Base-by-base conservation (phyloP, 805 yeast species). In the Saccharomycopsis javanensis region DNA sequence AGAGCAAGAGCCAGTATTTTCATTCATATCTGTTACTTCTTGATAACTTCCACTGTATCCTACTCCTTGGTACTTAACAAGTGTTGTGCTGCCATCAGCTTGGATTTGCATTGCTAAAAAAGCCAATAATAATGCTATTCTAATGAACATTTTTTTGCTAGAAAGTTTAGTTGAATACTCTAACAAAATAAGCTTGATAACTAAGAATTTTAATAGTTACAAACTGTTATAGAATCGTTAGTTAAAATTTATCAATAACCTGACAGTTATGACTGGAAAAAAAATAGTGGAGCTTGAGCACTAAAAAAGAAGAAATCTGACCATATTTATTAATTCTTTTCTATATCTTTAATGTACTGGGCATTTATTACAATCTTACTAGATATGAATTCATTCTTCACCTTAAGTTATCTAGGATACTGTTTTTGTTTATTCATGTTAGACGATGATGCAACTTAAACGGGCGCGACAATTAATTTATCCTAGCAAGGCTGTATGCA, bases 31-130 rank as follows among this genome's bases (percentile, higher is more conserved):
- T 63, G 91, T 85, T 63, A 94, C 90, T 64, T 86, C 91, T 65
- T 75, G 66, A 75, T 88, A 94, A 23, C 89, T 73, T 64, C 97
- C 97, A 23, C 92, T 79, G 71, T 78, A 88, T 37, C 98, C 98
- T 58, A 94, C 80, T 64, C 83, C 82, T 51, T 75, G 63, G 76
- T 86, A 88, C 31, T 54, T 45, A 38, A 58, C 54, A 31, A 59
- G 91, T 77, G 83, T 86, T 77, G 88, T 88, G 64, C 97, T 96
- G 62, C 72, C 78, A 42, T 76, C 78, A 28, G 65, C 68, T 15
- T 42, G 48, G 23, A 42, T 7, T 20, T 42, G 48, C n/a, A 11
- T 18, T 4, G 48, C 48, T 42, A 42, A n/a, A 42, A 42, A 18
- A 20, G 48, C 15, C 10, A 42, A 25, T 23, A 42, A 42, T 23